Conservation (phyloP, 83 land plant species). For the Thuja plicata region DNA sequence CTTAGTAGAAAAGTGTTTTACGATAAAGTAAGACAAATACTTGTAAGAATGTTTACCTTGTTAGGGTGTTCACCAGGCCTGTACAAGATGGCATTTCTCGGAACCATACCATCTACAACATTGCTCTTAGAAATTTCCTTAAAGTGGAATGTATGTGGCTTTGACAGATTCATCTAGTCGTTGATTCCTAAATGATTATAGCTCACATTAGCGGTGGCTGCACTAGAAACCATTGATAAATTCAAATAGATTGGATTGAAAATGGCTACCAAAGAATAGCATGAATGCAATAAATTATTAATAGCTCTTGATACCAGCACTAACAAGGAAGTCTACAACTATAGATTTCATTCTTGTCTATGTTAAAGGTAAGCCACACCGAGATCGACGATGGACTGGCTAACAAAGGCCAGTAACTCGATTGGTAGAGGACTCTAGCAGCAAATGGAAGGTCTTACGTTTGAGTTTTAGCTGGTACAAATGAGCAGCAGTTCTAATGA, state of each 20-base stretch:
- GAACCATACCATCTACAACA: conserved; percentile 55
- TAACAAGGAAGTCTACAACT: conserved; percentile 45
- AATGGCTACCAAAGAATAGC: too few relatives aligned
- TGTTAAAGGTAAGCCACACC: too few relatives aligned
- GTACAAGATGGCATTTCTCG: conserved; percentile 43
- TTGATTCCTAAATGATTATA: conserved; percentile 57
- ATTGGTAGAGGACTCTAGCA: too few relatives aligned
- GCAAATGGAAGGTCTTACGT: too few relatives aligned
- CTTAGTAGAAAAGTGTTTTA: too few relatives aligned
- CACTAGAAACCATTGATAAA: too few relatives aligned
- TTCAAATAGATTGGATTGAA: too few relatives aligned
- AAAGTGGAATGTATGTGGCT: conserved; percentile 44
- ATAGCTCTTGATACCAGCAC: conserved; percentile 31
- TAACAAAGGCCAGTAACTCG: too few relatives aligned
- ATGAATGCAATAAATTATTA: too few relatives aligned
- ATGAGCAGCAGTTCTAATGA: too few relatives aligned
- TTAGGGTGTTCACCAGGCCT: conserved; percentile 45
- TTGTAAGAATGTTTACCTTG: conserved; percentile 22
- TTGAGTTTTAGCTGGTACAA: too few relatives aligned
- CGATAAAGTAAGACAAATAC: not conserved
- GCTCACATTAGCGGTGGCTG: conserved; percentile 46
- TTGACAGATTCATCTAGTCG: conserved; percentile 47
- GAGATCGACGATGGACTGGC: too few relatives aligned
- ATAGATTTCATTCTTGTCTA: conserved; percentile 50
- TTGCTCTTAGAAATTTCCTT: conserved; percentile 58